Evolutionary conservation across 2,329 filamentous ascomycete species (phyloP), one percentile per base, ranked within the genome.

Genomic region (Colletotrichum zoysiae): DNA sequence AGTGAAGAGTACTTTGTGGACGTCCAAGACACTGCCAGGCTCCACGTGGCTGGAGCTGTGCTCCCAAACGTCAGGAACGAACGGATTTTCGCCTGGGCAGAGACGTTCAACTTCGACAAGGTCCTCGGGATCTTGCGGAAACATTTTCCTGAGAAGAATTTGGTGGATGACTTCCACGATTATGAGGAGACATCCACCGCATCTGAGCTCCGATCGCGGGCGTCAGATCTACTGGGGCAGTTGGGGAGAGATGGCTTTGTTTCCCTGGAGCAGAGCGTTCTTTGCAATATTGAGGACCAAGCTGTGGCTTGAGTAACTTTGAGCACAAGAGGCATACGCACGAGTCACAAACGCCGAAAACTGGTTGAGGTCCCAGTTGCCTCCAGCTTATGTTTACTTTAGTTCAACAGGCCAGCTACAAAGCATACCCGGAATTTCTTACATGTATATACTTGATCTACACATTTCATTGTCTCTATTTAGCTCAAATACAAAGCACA

Each of bases 21-120:
- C 73, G 83, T 86, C 0, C 78, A 84, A 18, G 88, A 90, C 63
- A 77, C 76, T 3, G 88, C 87, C 0, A 79, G 84, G 0, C 77
- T 91, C 0, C 88, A 90, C 51, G 79, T 90, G 3, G 84, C 86
- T 2, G 88, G 84, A 0, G 78, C 87, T 8, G 79, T 88, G 0
- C 80, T 87, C 33, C 79, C 81, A 0, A 79, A 81, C 0, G 82
- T 89, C 0, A 71, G 78, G 1, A 82, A 82, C 0, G 84, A 90
- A 73, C 83, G 89, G 1, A 76, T 91, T 9, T 88, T 90, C 75
- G 88, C 81, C 0, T 88, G 86, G 69, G 86, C 85, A 0, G 79
- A 82, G 1, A 82, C 82, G 0, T 86, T 82, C 70, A 87, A 81
- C 62, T 86, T 82, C 77, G 86, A 86, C n/a, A 75, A 82, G 3